These are phyloP conservation scores for Amoebophrya sp. DNA, from an alignment of 169 alveolate genomes.

Conservation along the genomic window DNA sequence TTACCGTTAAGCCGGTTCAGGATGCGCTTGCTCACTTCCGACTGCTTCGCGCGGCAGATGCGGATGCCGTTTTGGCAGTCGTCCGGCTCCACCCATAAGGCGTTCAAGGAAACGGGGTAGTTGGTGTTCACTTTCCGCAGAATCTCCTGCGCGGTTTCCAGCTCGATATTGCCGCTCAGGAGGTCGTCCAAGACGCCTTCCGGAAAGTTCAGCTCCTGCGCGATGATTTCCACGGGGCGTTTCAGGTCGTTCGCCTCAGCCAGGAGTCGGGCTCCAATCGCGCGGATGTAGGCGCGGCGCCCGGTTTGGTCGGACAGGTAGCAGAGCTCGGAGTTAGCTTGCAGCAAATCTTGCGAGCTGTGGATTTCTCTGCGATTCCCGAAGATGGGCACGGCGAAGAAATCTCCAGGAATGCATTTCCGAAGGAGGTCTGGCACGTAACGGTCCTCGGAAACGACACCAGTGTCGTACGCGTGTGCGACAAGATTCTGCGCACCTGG, in stretches of 20 bases:
- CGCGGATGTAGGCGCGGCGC: not conserved
- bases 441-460: too few relatives aligned
- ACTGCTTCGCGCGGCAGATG: not conserved
- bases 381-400: not conserved
- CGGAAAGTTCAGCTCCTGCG: not conserved
- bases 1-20: not conserved
- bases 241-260: not conserved
- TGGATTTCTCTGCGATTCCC: not conserved
- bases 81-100: not conserved
- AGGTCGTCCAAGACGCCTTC: not conserved
- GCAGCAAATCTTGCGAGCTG: not conserved
- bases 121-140: not conserved
- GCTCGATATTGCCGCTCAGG: not conserved
- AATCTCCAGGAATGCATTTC: not conserved
- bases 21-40: not conserved
- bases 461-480: too few relatives aligned
- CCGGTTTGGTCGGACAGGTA: not conserved
- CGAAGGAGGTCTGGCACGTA: not conserved
- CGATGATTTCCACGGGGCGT: not conserved
- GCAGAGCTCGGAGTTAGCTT: not conserved
- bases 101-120: not conserved
- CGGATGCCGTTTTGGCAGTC: not conserved
- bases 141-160: not conserved
- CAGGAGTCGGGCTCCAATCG: not conserved
- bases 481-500: too few relatives aligned